Evolutionary conservation across 1,284 basidiomycete species (phyloP), one percentile per base, ranked within the genome.

Genomic region (Trametes versicolor): DNA sequence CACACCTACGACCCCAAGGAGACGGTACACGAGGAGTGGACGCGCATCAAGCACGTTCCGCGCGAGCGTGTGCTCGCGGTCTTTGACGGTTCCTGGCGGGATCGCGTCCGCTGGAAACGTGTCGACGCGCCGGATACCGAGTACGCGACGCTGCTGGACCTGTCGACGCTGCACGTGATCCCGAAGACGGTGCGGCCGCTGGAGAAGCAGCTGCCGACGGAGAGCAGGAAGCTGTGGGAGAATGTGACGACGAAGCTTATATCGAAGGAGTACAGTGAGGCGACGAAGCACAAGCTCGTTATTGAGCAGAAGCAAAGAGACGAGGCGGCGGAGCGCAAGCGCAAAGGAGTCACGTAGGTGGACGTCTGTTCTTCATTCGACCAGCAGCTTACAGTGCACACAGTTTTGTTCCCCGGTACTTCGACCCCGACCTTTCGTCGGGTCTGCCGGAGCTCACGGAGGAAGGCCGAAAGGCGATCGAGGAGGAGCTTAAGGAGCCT

Each of bases 241-340:
- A 86, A 83, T 43, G 96, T 99, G 23, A 97, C 96, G 43, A 83
- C 81, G 60, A 80, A 87, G 73, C 81, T 99, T 62, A 59, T 95
- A 54, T 83, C 82, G 73, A 98, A 98, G 83, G 94, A 98, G 77
- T 99, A 87, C 80, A 84, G 85, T 49, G 95, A 97, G 59, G 96
- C 96, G 59, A 97, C 94, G 55, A 92, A 84, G 81, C 86, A 92
- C 78, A 98, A 98, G 82, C 87, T 95, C 62, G 78, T 77, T 5
- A 96, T 98, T 62, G 96, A 98, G 81, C 96, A 98, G 84, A 85
- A 79, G 73, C 96, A 98, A 82, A 83, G 96, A 62, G 95, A 97
- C 69, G 86, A 89, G 50, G 92, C 95, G 9, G 90, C 90, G 15
- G 91, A 95, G 77, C 83, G 94, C 77, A 96, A 95, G 82, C 85